These are phyloP conservation scores for Prunus mira DNA, from an alignment of 306 rosid genomes.

Conservation along the genomic window DNA sequence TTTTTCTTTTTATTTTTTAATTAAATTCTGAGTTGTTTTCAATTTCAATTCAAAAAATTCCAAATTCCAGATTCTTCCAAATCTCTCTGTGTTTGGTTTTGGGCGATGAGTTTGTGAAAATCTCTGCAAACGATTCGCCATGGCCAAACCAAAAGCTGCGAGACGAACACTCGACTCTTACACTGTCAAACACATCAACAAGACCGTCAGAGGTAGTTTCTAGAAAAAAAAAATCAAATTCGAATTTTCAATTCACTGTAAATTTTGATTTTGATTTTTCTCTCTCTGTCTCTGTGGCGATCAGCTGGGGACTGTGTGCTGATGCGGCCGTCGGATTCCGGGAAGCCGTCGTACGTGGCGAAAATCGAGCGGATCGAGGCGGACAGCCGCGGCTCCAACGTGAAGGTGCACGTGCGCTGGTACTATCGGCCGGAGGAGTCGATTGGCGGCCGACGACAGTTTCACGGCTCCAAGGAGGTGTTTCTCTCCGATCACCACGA, in stretches of 20 bases:
- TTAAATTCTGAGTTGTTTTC: not conserved
- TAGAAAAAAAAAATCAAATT: not conserved
- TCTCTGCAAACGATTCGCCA: constrained; percentile 14
- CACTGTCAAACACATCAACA: constrained; percentile 84
- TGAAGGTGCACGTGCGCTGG: constrained; percentile 88
- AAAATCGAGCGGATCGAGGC: constrained; percentile 95
- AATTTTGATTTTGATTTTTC: not conserved
- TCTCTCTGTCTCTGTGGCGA: not conserved
- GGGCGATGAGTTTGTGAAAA: not conserved
- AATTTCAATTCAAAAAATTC: not conserved
- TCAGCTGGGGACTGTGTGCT: constrained; percentile 92
- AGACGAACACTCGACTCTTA: constrained; percentile 93
- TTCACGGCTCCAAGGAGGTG: constrained; percentile 92
- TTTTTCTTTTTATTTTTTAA: no score
- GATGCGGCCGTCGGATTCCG: constrained; percentile 78
- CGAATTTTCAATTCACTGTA: not conserved
- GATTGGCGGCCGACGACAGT: constrained; percentile 96
- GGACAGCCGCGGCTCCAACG: constrained; percentile 89
- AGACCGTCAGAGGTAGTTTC: constrained; percentile 56
- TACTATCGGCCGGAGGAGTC: constrained; percentile 99
- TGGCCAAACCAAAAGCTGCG: constrained; percentile 88
- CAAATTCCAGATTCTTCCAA: not conserved
- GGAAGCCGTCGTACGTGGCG: constrained; percentile 90
- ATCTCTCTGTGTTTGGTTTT: not conserved
- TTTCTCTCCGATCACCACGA: constrained; percentile 94